These are phyloP conservation scores for Amorphotheca resinae DNA, from an alignment of 495 filamentous ascomycete genomes.

Conservation along the genomic window DNA sequence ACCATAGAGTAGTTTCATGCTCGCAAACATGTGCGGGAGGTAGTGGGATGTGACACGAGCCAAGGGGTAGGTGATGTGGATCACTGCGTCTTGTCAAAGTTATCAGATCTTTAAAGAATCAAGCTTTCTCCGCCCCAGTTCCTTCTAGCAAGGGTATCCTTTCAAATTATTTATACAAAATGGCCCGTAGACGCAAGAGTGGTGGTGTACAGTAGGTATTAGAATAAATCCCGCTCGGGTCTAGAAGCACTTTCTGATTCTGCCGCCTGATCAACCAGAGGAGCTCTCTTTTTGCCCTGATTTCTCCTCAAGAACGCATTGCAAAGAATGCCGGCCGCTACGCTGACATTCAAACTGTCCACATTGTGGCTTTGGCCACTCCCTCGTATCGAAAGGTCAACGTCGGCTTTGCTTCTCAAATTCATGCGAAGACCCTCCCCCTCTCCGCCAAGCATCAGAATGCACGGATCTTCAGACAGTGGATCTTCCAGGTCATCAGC, in stretches of 20 bases:
- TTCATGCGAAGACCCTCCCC: slow-evolving; percentile 55
- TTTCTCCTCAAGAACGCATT: slow-evolving; percentile 40
- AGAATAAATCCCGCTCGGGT: not conserved
- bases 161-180: slow-evolving; percentile 5
- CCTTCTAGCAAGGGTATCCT: slow-evolving; percentile 14
- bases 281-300: not conserved
- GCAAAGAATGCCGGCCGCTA: slow-evolving; percentile 67
- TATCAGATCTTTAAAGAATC: too few species aligned
- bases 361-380: slow-evolving; percentile 30
- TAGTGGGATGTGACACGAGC: too few species aligned
- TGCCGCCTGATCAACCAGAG: not conserved
- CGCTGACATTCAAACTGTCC: slow-evolving; percentile 81
- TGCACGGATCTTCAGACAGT: slow-evolving; percentile 46
- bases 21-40: too few species aligned
- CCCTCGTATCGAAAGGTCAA: slow-evolving; percentile 39
- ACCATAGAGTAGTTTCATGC: too few species aligned
- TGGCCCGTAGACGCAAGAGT: not conserved
- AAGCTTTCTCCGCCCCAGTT: too few species aligned
- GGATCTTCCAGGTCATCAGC: slow-evolving; percentile 31
- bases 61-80: too few species aligned
- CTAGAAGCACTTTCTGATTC: not conserved
- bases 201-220: not conserved
- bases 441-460: slow-evolving; percentile 76
- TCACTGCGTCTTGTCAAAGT: too few species aligned
- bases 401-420: slow-evolving; percentile 51